phyloP scores from a whole-genome alignment of 257 asterid species.

The Prunella vulgaris region DNA sequence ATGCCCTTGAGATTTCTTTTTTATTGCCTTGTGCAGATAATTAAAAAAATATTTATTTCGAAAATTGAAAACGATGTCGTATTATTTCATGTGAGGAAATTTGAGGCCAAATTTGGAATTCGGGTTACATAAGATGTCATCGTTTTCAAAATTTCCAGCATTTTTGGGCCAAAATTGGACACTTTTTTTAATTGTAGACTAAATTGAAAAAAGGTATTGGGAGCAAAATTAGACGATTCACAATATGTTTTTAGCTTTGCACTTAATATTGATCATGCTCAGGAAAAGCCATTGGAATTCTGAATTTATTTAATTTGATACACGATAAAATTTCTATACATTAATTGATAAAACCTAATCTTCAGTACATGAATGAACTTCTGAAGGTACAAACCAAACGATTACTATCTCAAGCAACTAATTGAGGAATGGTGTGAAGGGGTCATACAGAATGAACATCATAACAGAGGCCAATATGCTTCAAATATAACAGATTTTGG shows the following conservation, averaged over 20 bases:
- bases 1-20: slow-evolving; percentile 19
- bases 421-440: slow-evolving; percentile 99
- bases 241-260: too few relatives aligned
- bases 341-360: slow-evolving; percentile 22
- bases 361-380: slow-evolving; percentile 15
- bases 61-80: too few relatives aligned
- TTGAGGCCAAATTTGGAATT: too few relatives aligned
- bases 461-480: slow-evolving; percentile 26
- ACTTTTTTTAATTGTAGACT: too few relatives aligned
- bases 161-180: too few relatives aligned
- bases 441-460: slow-evolving; percentile 50
- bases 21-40: neutral
- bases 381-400: slow-evolving; percentile 82
- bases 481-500: slow-evolving; percentile 34
- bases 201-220: too few relatives aligned
- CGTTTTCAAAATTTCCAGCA: too few relatives aligned
- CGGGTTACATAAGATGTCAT: too few relatives aligned
- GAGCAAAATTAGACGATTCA: too few relatives aligned
- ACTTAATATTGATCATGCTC: neutral
- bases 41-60: too few relatives aligned
- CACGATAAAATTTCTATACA: neutral
- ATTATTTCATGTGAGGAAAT: too few relatives aligned
- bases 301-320: neutral
- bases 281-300: slow-evolving; percentile 1
- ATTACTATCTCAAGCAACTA: slow-evolving; percentile 80